Evolutionary conservation across 2,329 filamentous ascomycete species (phyloP).

Genomic region (Cryphonectria parasitica): DNA sequence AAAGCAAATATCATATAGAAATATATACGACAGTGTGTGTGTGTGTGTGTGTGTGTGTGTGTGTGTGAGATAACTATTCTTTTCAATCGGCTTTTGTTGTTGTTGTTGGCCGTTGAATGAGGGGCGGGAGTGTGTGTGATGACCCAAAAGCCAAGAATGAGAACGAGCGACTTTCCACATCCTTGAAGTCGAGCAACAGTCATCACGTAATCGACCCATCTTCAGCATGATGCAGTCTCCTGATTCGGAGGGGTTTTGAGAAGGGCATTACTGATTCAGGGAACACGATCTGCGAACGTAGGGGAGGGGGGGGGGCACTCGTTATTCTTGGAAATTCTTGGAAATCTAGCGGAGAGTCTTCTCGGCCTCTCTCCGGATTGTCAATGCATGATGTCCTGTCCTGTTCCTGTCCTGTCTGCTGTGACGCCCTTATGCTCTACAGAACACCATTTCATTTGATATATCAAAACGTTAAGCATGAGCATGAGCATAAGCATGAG

Average conservation of each 20-base stretch:
- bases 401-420: not conserved
- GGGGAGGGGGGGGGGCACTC: no score
- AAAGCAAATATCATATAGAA: not conserved
- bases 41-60: not conserved
- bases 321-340: not conserved
- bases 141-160: constrained; percentile 10
- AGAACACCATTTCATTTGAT: no score
- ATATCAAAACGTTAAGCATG: not conserved
- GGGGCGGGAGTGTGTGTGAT: not conserved
- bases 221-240: not conserved
- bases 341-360: not conserved
- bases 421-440: constrained; percentile 1
- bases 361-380: not conserved
- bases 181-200: constrained; percentile 1
- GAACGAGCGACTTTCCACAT: not conserved
- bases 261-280: not conserved
- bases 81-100: not conserved
- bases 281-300: not conserved
- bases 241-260: not conserved
- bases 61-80: not conserved
- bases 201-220: constrained; percentile 29
- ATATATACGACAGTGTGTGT: not conserved
- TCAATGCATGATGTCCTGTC: not conserved
- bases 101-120: not conserved
- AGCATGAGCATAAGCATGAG: not conserved